A percentile compares a stretch with the other conserved stretches of the same genome.
These are phyloP conservation scores for Biscogniauxia mediterranea DNA, from an alignment of 2,329 filamentous ascomycete species.

Conservation along the genomic window DNA sequence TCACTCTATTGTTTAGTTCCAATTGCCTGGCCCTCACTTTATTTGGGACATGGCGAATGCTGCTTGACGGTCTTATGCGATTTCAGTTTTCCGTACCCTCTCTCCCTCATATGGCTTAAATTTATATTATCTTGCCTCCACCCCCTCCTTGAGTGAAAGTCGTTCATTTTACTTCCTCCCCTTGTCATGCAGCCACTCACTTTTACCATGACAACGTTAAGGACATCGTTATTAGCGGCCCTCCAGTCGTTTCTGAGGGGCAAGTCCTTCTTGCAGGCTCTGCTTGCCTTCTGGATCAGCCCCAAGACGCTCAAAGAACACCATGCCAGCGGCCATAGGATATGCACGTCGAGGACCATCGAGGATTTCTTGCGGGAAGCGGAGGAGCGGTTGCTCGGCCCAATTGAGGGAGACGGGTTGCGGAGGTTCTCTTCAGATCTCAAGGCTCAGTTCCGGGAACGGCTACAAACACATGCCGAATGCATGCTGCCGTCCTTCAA, in stretches of 20 bases:
- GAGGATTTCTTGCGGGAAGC: slow-evolving; percentile 57
- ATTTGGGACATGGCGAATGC: slow-evolving; percentile 28
- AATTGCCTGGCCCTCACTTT: slow-evolving; percentile 20
- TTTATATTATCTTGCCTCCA: slow-evolving; percentile 20
- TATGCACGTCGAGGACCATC: slow-evolving; percentile 30
- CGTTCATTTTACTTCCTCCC: slow-evolving; percentile 6
- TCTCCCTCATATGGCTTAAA: slow-evolving; percentile 24
- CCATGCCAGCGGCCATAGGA: slow-evolving; percentile 17
- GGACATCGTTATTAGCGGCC: slow-evolving; percentile 53
- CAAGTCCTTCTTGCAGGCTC: slow-evolving; percentile 57
- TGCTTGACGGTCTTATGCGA: slow-evolving; percentile 25
- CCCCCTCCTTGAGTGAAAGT: slow-evolving; percentile 13
- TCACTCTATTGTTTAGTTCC: slow-evolving; percentile 13
- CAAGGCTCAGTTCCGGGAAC: slow-evolving; percentile 54
- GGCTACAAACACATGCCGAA: slow-evolving; percentile 49
- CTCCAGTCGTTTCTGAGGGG: slow-evolving; percentile 58
- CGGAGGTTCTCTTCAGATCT: slow-evolving; percentile 47
- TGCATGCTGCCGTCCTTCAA: slow-evolving; percentile 68
- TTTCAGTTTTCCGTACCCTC: slow-evolving; percentile 18
- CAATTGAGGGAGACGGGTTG: slow-evolving; percentile 46
- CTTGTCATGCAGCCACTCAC: slow-evolving; percentile 50
- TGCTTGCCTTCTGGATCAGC: slow-evolving; percentile 54
- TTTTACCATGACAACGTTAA: slow-evolving; percentile 57
- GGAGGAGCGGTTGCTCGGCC: slow-evolving; percentile 50
- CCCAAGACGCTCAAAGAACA: slow-evolving; percentile 38